phyloP scores from a whole-genome alignment of 257 asterid species.

The Vinca minor region DNA sequence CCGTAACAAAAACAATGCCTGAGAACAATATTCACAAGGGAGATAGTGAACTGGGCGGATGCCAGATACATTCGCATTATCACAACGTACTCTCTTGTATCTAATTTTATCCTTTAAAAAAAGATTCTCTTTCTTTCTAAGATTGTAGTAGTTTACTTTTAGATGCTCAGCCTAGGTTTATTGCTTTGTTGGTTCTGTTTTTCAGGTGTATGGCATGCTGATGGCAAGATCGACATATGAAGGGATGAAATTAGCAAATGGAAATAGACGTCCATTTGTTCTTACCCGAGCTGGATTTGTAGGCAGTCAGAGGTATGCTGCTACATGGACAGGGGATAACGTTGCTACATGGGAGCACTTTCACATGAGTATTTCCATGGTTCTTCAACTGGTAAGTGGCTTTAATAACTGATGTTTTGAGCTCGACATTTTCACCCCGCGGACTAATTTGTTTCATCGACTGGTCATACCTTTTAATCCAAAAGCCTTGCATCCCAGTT shows the following conservation, averaged over 20 bases:
- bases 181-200: background rate
- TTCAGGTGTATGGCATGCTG: slow-evolving; percentile 90
- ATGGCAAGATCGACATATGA: slow-evolving; percentile 95
- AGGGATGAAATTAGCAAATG: slow-evolving; percentile 78
- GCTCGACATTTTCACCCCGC: background rate
- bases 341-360: slow-evolving; percentile 95
- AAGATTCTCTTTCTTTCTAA: background rate
- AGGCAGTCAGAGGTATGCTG: slow-evolving; percentile 95
- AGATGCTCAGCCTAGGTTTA: background rate
- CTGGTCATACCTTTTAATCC: background rate
- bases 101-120: slow-evolving; percentile 7
- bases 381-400: slow-evolving; percentile 69
- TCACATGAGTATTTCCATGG: slow-evolving; percentile 95
- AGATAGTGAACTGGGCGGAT: slow-evolving; percentile 83
- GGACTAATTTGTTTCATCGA: background rate
- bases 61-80: slow-evolving; percentile 71
- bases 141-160: background rate
- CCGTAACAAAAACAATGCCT: slow-evolving; percentile 94
- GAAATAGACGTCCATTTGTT: slow-evolving; percentile 80
- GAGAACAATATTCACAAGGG: slow-evolving; percentile 86
- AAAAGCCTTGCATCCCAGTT: background rate
- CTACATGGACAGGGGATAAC: slow-evolving; percentile 99
- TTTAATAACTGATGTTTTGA: background rate
- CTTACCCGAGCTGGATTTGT: slow-evolving; percentile 95
- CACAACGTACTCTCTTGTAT: slow-evolving; percentile 55